These are phyloP conservation scores for Salvia splendens DNA, from an alignment of 257 asterid species.

Conservation along the genomic window DNA sequence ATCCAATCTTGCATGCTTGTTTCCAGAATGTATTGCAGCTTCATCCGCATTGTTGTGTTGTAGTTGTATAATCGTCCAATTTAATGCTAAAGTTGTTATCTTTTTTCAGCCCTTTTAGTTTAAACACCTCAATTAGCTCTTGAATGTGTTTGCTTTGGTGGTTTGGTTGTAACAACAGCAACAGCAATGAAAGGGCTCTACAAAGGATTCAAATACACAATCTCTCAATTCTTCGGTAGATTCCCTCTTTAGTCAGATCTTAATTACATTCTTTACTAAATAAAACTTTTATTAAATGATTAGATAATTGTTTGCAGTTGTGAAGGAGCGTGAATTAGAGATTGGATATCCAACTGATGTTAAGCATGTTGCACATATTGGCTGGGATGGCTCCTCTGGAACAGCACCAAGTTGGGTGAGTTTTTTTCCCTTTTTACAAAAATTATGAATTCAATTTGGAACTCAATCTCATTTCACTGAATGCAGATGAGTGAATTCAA, in stretches of 20 bases:
- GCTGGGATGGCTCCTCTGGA: slow-evolving; percentile 84
- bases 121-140: slow-evolving; percentile 3
- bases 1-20: slow-evolving; percentile 24
- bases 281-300: not conserved
- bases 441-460: too few species aligned
- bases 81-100: slow-evolving; percentile 37
- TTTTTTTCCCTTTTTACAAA: not conserved
- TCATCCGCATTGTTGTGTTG: slow-evolving; percentile 23
- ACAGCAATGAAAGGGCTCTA: slow-evolving; percentile 76
- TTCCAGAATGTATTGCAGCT: not conserved
- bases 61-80: not conserved
- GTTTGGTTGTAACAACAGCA: slow-evolving; percentile 41
- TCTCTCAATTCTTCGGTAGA: slow-evolving; percentile 72
- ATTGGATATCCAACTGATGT: slow-evolving; percentile 87
- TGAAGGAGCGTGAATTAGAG: slow-evolving; percentile 82
- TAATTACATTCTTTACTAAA: not conserved
- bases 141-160: slow-evolving; percentile 34
- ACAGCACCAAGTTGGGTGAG: slow-evolving; percentile 88
- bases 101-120: slow-evolving; percentile 16
- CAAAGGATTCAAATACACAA: slow-evolving; percentile 76
- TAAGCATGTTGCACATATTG: slow-evolving; percentile 89
- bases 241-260: slow-evolving; percentile 5
- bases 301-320: slow-evolving; percentile 43
- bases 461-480: not conserved
- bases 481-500: slow-evolving; percentile 69